Evolutionary conservation across 2,329 filamentous ascomycete species (phyloP), one percentile per base, ranked within the genome.

Genomic region (Coniella vitis): DNA sequence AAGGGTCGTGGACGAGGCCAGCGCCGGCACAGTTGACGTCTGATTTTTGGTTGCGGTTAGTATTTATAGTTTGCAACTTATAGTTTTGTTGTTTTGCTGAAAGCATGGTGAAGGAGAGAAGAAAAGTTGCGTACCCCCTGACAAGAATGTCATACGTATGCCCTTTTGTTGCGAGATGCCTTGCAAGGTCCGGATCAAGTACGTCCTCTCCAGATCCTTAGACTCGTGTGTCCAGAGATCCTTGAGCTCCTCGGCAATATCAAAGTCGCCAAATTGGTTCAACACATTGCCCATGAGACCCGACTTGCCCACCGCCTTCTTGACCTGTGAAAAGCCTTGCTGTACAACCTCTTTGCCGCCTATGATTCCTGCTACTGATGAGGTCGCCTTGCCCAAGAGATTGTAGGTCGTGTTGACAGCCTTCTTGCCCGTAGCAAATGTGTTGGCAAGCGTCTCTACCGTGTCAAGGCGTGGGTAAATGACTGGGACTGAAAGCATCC

Each of bases 221-320:
- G 86, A 90, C 45, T 97, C 91, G 62, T 98, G 93, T 19, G 93
- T 98, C 93, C 93, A 98, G 74, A 95, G 85, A 65, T 98, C 93
- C 62, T 91, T 84, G 51, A 97, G 72, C 63, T 97, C 93, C 68
- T 98, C 93, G 46, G 93, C 82, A 44, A 97, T 81, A 61, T 96
- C 93, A 53, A 98, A 84, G 57, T 97, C 93, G 47, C 93, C 93
- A 65, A 98, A 98, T 32, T 94, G 90, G 69, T 90, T 96, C 42
- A 98, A 74, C 35, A 97, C 90, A 50, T 89, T 87, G 54, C 91
- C 91, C 91, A 98, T 97, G 45, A 98, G 73, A 2, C 93, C 93
- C 1, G 83, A 86, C 68, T 98, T 98, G 42, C 93, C 93, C 16
- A 98, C 89, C 0, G 91, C 93, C 65, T 90, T 94, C 74, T 98